Conservation (phyloP, 345 rosid species). For the Kernera saxatilis region DNA sequence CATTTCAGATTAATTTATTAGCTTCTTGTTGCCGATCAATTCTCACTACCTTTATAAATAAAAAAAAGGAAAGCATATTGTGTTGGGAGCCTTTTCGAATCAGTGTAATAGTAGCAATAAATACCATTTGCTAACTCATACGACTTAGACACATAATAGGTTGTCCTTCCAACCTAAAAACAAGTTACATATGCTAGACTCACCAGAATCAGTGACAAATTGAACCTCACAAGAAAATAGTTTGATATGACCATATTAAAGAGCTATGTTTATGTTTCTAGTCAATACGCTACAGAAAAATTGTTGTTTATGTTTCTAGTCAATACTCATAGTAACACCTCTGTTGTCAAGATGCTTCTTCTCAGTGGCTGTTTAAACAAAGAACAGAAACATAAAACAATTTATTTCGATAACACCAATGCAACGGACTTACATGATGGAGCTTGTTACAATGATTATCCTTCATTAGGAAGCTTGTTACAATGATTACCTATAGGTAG, state of each 20-base stretch:
- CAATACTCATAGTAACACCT: neutral
- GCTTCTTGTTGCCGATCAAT: too few species aligned
- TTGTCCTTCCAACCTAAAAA: neutral
- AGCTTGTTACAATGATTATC: slow-evolving; percentile 99
- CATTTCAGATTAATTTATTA: too few species aligned
- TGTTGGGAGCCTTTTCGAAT: neutral
- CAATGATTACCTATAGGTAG: slow-evolving; percentile 74
- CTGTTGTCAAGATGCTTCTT: neutral
- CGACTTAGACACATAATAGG: neutral
- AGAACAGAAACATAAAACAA: neutral
- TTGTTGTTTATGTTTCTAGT: slow-evolving; percentile 2
- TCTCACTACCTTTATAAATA: neutral
- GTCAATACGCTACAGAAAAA: neutral
- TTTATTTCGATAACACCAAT: slow-evolving; percentile 6
- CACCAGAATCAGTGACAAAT: too few species aligned
- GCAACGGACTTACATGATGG: slow-evolving; percentile 54
- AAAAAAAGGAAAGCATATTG: neutral
- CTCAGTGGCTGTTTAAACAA: neutral
- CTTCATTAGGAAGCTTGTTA: slow-evolving; percentile 97
- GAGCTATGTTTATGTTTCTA: neutral
- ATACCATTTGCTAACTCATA: neutral
- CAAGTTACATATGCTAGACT: neutral
- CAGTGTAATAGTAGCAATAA: neutral
- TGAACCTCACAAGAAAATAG: too few species aligned
- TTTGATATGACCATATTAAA: too few species aligned